These are phyloP conservation scores for Lavandula angustifolia DNA, from an alignment of 257 asterid species.

Conservation along the genomic window DNA sequence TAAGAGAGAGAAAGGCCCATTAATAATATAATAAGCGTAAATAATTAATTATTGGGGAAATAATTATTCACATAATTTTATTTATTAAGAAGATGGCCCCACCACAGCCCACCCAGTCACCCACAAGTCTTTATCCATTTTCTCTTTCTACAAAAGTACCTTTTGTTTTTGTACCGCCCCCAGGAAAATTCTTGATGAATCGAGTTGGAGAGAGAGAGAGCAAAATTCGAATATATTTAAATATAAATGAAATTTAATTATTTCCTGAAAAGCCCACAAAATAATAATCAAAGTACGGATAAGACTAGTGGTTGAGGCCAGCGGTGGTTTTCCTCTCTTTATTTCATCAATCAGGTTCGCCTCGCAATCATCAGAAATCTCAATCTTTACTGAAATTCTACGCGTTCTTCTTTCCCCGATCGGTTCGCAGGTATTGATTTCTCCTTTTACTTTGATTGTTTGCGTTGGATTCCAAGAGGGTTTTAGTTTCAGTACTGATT, in stretches of 20 bases:
- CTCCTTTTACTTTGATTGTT: slow-evolving; percentile 27
- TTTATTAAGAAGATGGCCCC: not conserved
- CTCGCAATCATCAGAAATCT: slow-evolving; percentile 11
- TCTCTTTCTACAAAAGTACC: not conserved
- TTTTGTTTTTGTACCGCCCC: not conserved
- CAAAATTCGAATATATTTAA: slow-evolving; percentile 34
- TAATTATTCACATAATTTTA: slow-evolving; percentile 22
- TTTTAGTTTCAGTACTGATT: slow-evolving; percentile 29
- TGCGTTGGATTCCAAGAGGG: slow-evolving; percentile 37
- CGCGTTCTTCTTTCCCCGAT: slow-evolving; percentile 24
- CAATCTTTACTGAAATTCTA: slow-evolving; percentile 25
- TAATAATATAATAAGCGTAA: not conserved
- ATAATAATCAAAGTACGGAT: slow-evolving; percentile 32
- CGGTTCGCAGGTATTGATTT: slow-evolving; percentile 30
- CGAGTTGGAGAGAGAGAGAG: not conserved
- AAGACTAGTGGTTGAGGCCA: slow-evolving; percentile 36
- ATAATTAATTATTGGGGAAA: slow-evolving; percentile 18
- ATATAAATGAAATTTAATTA: slow-evolving; percentile 41
- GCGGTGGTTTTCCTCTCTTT: slow-evolving; percentile 24
- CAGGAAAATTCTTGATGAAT: slow-evolving; percentile 20
- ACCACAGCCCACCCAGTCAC: slow-evolving; percentile 40
- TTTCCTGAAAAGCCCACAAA: slow-evolving; percentile 20
- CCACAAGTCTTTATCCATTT: slow-evolving; percentile 40
- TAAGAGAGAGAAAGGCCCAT: not conserved
- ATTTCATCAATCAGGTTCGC: slow-evolving; percentile 29